Base-by-base conservation (phyloP, 2,329 filamentous ascomycete genomes). In the Sarocladium strictum region DNA sequence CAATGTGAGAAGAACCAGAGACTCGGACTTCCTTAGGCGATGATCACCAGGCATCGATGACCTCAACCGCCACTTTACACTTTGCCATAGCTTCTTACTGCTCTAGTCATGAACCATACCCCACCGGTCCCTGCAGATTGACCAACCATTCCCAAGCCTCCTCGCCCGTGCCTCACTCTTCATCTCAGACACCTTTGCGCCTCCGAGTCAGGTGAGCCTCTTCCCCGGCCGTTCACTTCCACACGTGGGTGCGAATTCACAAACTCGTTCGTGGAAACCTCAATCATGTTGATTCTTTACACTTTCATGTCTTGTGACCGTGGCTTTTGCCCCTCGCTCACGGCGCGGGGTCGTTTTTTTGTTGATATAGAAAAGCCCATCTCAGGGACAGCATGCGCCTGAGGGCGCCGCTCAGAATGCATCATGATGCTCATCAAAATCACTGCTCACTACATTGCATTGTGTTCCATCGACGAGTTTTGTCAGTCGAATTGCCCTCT, bases 231-330 rank as follows among this genome's bases (percentile, higher is more conserved):
- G 23, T 21, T 33, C 27, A 11, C 47, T 51, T 3, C n/a, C 29
- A 51, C 47, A 51, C 47, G 47, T 51, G 47, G 47, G 47, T 35
- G 29, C 47, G 19, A 32, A 7, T 35, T 32, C 47, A 51, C 27
- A 51, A 33, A 33, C 11, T 29, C 47, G 29, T 51, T 35, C 27
- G 26, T 51, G n/a, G 27, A 14, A 23, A 21, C 24, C 40, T n/a
- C n/a, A n/a, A 45, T 9, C 17, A 21, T 33, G 15, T 51, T 35
- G 3, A 21, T 4, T n/a, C 27, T 21, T 23, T 27, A 3, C 15
- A 12, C 9, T 19, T 33, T 23, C 11, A 12, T 33, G 47, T 19
- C 29, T 51, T 35, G 29, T 51, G 47, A 47, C 38, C 38, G 38
- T 23, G 38, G 14, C 43, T 21, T n/a, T 23, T 47, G 23, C 43